Conservation (phyloP, 2,329 filamentous ascomycete species). For the Diaporthe australafricana region DNA sequence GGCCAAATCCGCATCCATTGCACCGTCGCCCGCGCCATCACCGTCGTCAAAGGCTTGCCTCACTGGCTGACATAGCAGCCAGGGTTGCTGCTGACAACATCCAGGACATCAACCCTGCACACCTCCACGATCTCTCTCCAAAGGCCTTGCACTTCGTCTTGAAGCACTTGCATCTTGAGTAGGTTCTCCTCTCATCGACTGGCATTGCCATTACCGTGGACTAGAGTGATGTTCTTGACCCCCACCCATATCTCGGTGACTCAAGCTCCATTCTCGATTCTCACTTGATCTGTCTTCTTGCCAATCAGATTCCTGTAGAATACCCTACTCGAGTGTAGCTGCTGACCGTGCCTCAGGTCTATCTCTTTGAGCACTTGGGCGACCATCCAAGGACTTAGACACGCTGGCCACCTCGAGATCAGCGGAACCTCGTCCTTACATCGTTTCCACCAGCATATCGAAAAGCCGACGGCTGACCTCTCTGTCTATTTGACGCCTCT, state of each 20-base stretch:
- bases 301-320: neutral
- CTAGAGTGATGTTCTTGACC: neutral
- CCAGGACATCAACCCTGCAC: neutral
- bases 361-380: constrained; percentile 17
- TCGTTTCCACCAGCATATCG: constrained; percentile 4
- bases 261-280: neutral
- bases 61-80: constrained; percentile 19
- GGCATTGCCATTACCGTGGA: neutral
- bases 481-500: constrained; percentile 29
- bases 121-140: neutral
- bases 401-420: neutral
- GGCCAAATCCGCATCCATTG: neutral
- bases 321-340: neutral
- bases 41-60: neutral
- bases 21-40: neutral
- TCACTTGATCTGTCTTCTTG: neutral
- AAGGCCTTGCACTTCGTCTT: constrained; percentile 8
- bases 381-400: neutral
- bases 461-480: constrained; percentile 15
- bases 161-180: constrained; percentile 19
- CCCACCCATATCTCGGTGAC: no score
- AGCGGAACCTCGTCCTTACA: neutral
- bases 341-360: neutral
- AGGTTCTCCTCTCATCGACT: neutral
- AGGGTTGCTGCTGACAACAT: constrained; percentile 11